A percentile compares a stretch with the other conserved stretches of the same genome.
phyloP scores from a whole-genome alignment of 805 yeast species.

The Starmerella sirachaensis region DNA sequence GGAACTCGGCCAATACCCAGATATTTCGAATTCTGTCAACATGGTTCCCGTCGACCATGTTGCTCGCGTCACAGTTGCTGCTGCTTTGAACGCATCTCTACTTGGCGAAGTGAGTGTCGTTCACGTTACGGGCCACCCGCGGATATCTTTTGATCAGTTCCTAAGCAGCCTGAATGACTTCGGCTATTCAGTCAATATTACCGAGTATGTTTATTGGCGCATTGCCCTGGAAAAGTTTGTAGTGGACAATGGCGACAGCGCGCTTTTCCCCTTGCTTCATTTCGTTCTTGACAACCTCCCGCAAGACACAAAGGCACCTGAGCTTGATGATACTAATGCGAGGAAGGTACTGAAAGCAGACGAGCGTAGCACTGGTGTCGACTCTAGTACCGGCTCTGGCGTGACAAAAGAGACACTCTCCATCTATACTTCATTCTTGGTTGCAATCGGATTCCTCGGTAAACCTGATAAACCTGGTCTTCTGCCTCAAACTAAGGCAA shows the following conservation, averaged over 20 bases:
- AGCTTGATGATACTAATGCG: slow-evolving; percentile 79
- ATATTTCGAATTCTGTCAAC: slow-evolving; percentile 75
- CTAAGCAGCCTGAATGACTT: slow-evolving; percentile 50
- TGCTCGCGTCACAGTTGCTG: slow-evolving; percentile 76
- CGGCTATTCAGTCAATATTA: slow-evolving; percentile 57
- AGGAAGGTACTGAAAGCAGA: slow-evolving; percentile 55
- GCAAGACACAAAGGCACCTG: slow-evolving; percentile 86
- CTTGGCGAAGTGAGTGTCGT: slow-evolving; percentile 51
- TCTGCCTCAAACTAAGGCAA: slow-evolving; percentile 33
- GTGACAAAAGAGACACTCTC: slow-evolving; percentile 58
- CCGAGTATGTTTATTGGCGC: slow-evolving; percentile 72
- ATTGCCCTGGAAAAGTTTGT: slow-evolving; percentile 63
- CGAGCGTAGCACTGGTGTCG: slow-evolving; percentile 50
- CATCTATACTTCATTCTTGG: slow-evolving; percentile 66
- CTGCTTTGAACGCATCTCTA: slow-evolving; percentile 65
- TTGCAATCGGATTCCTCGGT: slow-evolving; percentile 68
- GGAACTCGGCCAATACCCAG: slow-evolving; percentile 77
- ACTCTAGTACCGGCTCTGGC: slow-evolving; percentile 60
- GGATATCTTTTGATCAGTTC: slow-evolving; percentile 68
- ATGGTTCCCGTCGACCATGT: slow-evolving; percentile 98
- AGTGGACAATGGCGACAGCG: slow-evolving; percentile 64
- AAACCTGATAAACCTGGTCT: slow-evolving; percentile 39
- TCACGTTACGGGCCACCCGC: slow-evolving; percentile 96
- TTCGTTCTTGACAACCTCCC: slow-evolving; percentile 90
- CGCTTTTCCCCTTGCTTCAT: slow-evolving; percentile 84